Percentiles rank a stretch among this genome's conserved stretches.
These are phyloP conservation scores for Nitzschia palea DNA, from an alignment of 108 stramenopile species.

Conservation along the genomic window DNA sequence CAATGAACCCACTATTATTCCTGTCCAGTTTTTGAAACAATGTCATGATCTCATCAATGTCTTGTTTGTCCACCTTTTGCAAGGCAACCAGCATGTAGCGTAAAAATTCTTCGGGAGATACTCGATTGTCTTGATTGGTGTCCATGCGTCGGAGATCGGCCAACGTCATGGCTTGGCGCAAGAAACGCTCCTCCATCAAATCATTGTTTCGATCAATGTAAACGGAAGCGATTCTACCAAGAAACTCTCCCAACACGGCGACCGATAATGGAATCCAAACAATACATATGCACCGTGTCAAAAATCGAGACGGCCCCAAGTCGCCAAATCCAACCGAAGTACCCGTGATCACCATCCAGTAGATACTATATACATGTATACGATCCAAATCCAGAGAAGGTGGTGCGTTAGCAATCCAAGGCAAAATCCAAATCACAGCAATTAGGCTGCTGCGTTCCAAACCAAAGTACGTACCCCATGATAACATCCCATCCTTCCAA, in stretches of 20 bases:
- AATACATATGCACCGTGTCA: constrained; percentile 33
- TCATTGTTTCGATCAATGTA: constrained; percentile 36
- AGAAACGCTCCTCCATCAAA: constrained; percentile 36
- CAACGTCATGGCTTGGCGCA: constrained; percentile 46
- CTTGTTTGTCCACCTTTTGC: constrained; percentile 57
- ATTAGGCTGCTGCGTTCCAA: not conserved
- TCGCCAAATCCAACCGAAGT: constrained; percentile 47
- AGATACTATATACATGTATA: constrained; percentile 6
- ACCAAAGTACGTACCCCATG: constrained; percentile 7
- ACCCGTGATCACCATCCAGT: constrained; percentile 41
- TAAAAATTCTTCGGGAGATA: constrained; percentile 50
- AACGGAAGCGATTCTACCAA: constrained; percentile 46
- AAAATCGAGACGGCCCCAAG: constrained; percentile 21
- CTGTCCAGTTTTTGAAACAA: constrained; percentile 35
- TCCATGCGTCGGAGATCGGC: constrained; percentile 55
- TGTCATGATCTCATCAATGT: constrained; percentile 27
- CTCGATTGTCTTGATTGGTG: constrained; percentile 44
- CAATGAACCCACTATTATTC: constrained; percentile 21
- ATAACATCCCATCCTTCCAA: constrained; percentile 17
- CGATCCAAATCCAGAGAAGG: too few species aligned
- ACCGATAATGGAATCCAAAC: constrained; percentile 67
- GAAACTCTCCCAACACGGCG: constrained; percentile 46
- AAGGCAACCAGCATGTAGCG: constrained; percentile 60
- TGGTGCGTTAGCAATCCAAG: too few species aligned
- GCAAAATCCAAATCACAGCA: too few species aligned